Conservation (phyloP, 148 eudicot genomes). For the Beta vulgaris region DNA sequence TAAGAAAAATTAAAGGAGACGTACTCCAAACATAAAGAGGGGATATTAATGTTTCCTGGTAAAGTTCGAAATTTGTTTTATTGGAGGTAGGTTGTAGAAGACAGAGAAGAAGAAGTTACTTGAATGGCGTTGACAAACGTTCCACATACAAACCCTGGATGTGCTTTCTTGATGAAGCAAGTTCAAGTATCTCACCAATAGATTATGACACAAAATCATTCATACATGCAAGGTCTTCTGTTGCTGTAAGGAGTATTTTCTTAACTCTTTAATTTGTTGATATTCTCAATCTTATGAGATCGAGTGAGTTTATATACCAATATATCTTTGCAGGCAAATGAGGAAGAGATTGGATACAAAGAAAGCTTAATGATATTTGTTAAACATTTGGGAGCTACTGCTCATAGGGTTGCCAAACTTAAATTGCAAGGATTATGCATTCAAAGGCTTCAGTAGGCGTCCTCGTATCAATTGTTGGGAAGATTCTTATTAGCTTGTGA, state of each 20-base stretch:
- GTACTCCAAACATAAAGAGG: background rate
- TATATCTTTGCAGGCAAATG: constrained; percentile 39
- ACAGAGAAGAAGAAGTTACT: constrained; percentile 20
- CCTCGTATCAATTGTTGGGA: background rate
- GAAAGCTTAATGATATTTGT: constrained; percentile 66
- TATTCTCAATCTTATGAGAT: too few species aligned
- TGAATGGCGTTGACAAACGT: constrained; percentile 33
- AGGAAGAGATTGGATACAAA: constrained; percentile 41
- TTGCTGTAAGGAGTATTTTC: background rate
- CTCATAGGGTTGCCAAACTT: constrained; percentile 59
- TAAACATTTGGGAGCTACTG: constrained; percentile 69
- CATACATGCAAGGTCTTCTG: constrained; percentile 34
- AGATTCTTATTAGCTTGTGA: constrained; percentile 9
- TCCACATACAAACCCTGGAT: constrained; percentile 38
- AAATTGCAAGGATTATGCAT: constrained; percentile 40
- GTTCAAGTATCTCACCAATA: constrained; percentile 16
- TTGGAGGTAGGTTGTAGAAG: constrained; percentile 35
- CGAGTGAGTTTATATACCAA: background rate
- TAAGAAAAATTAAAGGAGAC: background rate
- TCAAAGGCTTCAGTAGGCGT: constrained; percentile 1
- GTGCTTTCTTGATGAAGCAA: constrained; percentile 20
- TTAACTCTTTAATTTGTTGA: too few species aligned
- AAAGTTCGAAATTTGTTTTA: background rate
- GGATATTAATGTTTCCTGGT: background rate
- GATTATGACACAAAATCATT: constrained; percentile 24